phyloP scores from a whole-genome alignment of 2,329 filamentous ascomycete genomes.

The Penicillium griseofulvum region DNA sequence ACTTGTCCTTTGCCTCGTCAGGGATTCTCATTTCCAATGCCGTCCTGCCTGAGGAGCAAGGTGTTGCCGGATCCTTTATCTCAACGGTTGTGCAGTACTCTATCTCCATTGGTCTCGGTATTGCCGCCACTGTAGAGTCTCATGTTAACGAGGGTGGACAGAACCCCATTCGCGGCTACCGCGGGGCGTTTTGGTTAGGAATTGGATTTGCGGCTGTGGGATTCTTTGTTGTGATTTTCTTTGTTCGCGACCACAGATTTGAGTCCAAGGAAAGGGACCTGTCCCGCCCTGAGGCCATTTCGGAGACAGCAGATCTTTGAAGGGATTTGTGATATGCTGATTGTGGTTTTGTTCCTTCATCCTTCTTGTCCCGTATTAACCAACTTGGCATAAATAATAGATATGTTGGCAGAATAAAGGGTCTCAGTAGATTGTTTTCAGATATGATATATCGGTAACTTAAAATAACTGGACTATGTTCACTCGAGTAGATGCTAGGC shows the following conservation, averaged over 20 bases:
- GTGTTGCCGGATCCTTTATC: slow-evolving; percentile 39
- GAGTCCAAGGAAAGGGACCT: background rate
- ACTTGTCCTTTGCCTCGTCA: slow-evolving; percentile 44
- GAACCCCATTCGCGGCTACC: slow-evolving; percentile 37
- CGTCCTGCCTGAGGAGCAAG: slow-evolving; percentile 41
- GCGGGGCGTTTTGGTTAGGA: slow-evolving; percentile 40
- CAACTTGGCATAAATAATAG: background rate
- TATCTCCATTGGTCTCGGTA: slow-evolving; percentile 43
- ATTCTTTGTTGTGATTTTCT: slow-evolving; percentile 9
- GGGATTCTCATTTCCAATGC: slow-evolving; percentile 41
- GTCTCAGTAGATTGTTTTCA: background rate
- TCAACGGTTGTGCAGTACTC: slow-evolving; percentile 46
- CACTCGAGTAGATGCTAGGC: background rate
- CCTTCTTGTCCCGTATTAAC: background rate
- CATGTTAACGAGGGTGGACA: slow-evolving; percentile 36
- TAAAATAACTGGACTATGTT: background rate
- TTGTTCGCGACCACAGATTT: slow-evolving; percentile 8
- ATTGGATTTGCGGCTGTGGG: slow-evolving; percentile 33
- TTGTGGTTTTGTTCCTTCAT: background rate
- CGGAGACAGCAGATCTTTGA: background rate
- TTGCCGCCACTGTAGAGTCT: slow-evolving; percentile 44
- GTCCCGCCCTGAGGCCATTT: background rate
- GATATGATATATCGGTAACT: background rate
- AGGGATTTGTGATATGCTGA: background rate
- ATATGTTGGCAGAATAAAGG: background rate